Conservation (phyloP, 345 rosid species). For the Eucalyptus decipiens region DNA sequence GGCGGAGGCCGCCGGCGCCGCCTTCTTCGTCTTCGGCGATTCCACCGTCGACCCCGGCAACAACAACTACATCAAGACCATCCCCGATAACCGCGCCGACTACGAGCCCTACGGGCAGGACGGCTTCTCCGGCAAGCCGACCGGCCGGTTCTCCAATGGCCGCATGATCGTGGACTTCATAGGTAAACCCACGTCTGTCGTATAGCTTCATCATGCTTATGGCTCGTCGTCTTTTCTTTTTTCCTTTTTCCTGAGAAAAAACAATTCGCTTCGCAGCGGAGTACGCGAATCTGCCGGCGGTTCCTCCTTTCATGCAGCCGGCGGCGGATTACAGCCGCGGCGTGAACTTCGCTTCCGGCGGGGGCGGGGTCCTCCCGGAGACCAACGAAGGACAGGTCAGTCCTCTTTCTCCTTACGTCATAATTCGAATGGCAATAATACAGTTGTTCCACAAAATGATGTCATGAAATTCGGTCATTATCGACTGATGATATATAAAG, state of each 20-base stretch:
- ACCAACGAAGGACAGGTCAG: constrained; percentile 31
- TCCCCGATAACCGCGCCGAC: constrained; percentile 24
- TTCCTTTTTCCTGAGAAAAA: too few species aligned
- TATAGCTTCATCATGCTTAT: background rate
- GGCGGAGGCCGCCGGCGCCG: background rate
- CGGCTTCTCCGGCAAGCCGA: constrained; percentile 23
- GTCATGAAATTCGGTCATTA: background rate
- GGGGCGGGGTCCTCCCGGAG: constrained; percentile 40
- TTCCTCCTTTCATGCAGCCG: constrained; percentile 30
- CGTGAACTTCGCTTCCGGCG: constrained; percentile 43
- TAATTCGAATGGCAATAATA: background rate
- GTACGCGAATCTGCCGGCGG: constrained; percentile 34
- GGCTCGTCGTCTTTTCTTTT: background rate
- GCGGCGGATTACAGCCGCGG: constrained; percentile 18
- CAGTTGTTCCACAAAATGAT: background rate
- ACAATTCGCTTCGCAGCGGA: constrained; percentile 6
- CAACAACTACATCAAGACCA: constrained; percentile 36
- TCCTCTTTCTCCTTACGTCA: background rate
- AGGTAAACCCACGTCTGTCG: constrained; percentile 5
- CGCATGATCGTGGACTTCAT: constrained; percentile 41
- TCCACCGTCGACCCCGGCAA: constrained; percentile 40
- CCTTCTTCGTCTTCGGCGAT: constrained; percentile 45
- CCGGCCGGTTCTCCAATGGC: constrained; percentile 45
- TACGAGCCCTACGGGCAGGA: constrained; percentile 27
- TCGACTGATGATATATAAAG: background rate